Base-by-base conservation (phyloP, 2,329 filamentous ascomycete genomes). In the Aurifilum marmelostoma region DNA sequence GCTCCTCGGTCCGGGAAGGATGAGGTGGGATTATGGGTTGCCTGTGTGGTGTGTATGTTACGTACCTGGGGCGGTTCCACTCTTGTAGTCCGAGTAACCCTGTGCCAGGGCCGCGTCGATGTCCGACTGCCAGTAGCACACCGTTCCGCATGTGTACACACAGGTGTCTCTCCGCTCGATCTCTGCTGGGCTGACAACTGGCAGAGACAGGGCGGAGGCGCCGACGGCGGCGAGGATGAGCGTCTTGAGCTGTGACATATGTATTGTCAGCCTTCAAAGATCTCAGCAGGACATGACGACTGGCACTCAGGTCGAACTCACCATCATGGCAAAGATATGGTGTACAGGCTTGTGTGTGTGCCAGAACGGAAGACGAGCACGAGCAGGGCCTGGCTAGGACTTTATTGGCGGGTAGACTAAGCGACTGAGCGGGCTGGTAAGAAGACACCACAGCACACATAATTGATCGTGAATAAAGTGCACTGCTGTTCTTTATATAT, bases 111-210 rank as follows among this genome's bases (percentile, higher is more conserved):
- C 80, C 0, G 73, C 75, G 54, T 76, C 74, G 58, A 82, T 77
- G 63, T 78, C 75, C 0, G 71, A 65, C 69, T 77, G 74, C 71
- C 73, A 75, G 71, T 82, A 82, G 75, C 80, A 81, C 11, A 77
- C 72, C 11, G 71, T 75, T 47, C 79, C 80, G 71, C 80, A 82
- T 16, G 75, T 78, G 64, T 76, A 79, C 66, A 75, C 78, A 68
- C 80, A 82, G 52, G 21, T 69, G 32, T 68, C 75, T 11, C 71
- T 63, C 58, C 56, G 61, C 41, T 66, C 68, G 52, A 73, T 18
- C 16, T 73, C 69, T 56, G 72, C 74, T 41, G 39, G 24, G 41
- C n/a, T 29, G 39, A 37, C 67, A 29, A 24, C 39, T 1, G 56
- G 56, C 14, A 59, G 6, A 37, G 56, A 59, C 27, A 37, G 7